These are phyloP conservation scores for Areca catechu DNA, from an alignment of 176 grass and related monocot genomes.

Conservation along the genomic window DNA sequence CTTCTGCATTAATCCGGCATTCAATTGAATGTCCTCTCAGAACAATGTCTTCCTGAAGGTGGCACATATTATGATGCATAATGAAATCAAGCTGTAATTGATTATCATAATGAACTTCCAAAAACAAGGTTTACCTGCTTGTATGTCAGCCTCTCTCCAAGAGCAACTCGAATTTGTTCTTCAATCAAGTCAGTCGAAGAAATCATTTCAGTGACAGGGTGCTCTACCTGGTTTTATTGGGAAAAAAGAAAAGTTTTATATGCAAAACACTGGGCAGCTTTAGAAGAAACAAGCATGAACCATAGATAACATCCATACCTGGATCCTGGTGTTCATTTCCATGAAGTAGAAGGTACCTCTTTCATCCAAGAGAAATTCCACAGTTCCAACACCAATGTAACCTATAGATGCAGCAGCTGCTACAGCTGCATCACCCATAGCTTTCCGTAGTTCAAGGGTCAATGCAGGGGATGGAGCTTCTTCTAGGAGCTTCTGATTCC, in stretches of 20 bases:
- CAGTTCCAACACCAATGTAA: slow-evolving; percentile 48
- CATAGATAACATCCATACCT: slow-evolving; percentile 24
- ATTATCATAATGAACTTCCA: no score
- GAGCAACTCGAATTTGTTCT: slow-evolving; percentile 37
- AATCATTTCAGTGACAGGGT: slow-evolving; percentile 52
- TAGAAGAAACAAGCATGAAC: not conserved
- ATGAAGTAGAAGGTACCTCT: slow-evolving; percentile 48
- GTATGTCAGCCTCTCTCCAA: slow-evolving; percentile 38
- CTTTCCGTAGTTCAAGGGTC: slow-evolving; percentile 36
- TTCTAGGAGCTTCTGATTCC: slow-evolving; percentile 52
- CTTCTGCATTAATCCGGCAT: slow-evolving; percentile 53
- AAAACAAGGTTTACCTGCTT: slow-evolving; percentile 29
- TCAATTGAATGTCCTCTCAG: slow-evolving; percentile 52
- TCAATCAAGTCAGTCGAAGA: slow-evolving; percentile 47
- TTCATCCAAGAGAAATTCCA: slow-evolving; percentile 52
- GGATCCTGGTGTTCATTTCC: slow-evolving; percentile 56
- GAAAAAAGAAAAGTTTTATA: not conserved
- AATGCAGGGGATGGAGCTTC: slow-evolving; percentile 48
- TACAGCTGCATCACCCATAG: slow-evolving; percentile 45
- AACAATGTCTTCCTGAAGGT: slow-evolving; percentile 41
- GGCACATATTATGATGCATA: no score
- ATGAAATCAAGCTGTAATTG: no score
- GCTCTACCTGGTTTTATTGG: slow-evolving; percentile 27
- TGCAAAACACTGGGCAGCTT: not conserved
- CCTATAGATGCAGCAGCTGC: slow-evolving; percentile 39